A percentile compares a stretch with the other conserved stretches of the same genome.
These are phyloP conservation scores for Penicilliopsis zonata DNA, from an alignment of 495 filamentous ascomycete species.

Conservation along the genomic window DNA sequence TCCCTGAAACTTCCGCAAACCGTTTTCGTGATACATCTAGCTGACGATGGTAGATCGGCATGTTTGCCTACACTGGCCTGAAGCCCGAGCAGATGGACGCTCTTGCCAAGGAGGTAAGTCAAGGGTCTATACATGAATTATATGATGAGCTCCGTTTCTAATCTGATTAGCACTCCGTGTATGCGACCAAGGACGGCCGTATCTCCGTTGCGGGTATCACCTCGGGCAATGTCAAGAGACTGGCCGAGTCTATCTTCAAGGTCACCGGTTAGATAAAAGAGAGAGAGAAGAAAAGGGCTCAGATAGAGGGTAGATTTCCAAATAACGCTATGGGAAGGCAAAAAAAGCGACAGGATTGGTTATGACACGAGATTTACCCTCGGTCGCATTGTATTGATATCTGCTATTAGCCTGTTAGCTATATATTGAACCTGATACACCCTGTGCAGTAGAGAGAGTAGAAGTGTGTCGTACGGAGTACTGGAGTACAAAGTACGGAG, in stretches of 20 bases:
- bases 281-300: constrained; percentile 1
- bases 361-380: too few species aligned
- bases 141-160: background rate
- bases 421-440: too few species aligned
- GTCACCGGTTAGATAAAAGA: constrained; percentile 50
- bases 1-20: too few species aligned
- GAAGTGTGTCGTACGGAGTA: too few species aligned
- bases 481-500: too few species aligned
- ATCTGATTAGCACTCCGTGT: constrained; percentile 69
- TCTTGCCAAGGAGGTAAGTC: constrained; percentile 73
- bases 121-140: background rate
- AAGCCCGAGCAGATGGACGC: constrained; percentile 85
- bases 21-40: too few species aligned
- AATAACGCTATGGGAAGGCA: too few species aligned
- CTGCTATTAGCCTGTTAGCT: too few species aligned
- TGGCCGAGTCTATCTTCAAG: constrained; percentile 93
- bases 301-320: too few species aligned
- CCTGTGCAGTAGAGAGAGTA: too few species aligned
- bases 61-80: constrained; percentile 97
- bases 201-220: constrained; percentile 98
- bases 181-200: constrained; percentile 92
- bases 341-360: too few species aligned
- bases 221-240: constrained; percentile 77
- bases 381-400: too few species aligned
- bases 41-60: constrained; percentile 69